Base-by-base conservation (phyloP, 495 filamentous ascomycete species). In the Penicillium parvum region DNA sequence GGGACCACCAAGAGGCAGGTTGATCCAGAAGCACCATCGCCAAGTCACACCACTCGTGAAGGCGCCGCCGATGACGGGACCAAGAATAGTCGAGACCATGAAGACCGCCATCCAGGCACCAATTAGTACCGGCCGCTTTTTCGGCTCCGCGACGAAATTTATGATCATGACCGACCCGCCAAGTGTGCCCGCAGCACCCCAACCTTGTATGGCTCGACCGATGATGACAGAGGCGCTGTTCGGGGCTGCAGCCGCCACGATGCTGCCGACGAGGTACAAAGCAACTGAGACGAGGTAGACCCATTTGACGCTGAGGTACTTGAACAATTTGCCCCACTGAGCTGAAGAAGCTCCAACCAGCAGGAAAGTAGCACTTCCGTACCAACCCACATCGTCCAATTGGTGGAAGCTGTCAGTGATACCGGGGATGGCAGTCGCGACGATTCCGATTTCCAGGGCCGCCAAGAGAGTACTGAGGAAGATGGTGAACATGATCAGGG, bases 241-340 rank as follows among this genome's bases (percentile, higher is more conserved):
- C 4, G 80, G 78, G 3, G 86, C 82, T 6, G 11, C n/a, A 16
- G 45, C 66, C 23, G 48, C 58, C 23, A 64, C 55, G 30, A 85
- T 57, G 38, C 72, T 78, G 22, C 87, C 87, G 22, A 88, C 20
- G 47, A 89, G 86, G 59, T 91, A 91, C 49, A 92, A 61, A 40
- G 62, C 58, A 44, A 90, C 78, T 29, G 80, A 73, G 7, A 60
- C 38, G 4, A 90, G 61, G 61, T 78, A 69, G 1, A 53, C 48
- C 8, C 29, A 15, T 59, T 81, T 82, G 25, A 79, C 53, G 14
- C 49, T 53, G 49, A 77, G 78, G 52, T 71, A 73, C 36, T 69
- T 76, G 65, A 78, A 80, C 0, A 64, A 45, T 20, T 74, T 76
- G 25, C 78, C 78, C 53, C 68, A 77, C 1, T 54, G 47, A 0